Conservation (phyloP, 2,329 filamentous ascomycete genomes). For the Akanthomyces uredinophilus region DNA sequence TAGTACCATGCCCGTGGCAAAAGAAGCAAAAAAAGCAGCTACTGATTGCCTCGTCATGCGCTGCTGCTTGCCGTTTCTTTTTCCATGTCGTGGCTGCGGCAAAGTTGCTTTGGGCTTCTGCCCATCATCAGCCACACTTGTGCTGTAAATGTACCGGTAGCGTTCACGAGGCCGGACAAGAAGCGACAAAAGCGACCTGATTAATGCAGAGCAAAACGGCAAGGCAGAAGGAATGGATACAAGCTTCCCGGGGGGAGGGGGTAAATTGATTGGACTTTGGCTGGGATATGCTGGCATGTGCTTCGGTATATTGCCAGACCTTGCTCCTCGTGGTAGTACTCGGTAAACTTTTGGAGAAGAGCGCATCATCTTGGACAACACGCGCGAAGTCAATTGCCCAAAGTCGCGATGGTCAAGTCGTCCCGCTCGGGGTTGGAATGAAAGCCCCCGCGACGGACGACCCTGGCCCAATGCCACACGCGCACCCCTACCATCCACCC, state of each 20-base stretch:
- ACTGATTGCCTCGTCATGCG: background rate
- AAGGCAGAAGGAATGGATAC: background rate
- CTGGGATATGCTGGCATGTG: too few species aligned
- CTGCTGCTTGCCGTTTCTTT: background rate
- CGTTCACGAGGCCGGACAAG: background rate
- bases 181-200: too few species aligned
- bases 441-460: background rate
- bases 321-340: background rate
- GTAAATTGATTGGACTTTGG: too few species aligned
- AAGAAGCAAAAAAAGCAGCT: background rate
- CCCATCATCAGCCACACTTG: background rate
- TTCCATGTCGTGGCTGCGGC: background rate
- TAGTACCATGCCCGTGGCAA: background rate
- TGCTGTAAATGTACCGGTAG: background rate
- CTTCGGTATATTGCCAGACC: background rate
- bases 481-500: background rate
- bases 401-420: background rate
- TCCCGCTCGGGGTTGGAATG: background rate
- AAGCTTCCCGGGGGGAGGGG: too few species aligned
- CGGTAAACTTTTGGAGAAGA: background rate
- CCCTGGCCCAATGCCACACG: background rate
- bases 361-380: background rate
- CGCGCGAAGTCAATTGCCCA: background rate
- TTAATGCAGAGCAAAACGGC: too few species aligned
- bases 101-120: background rate